Conservation (phyloP, 2,329 filamentous ascomycete genomes). For the Blumeriella jaapii region DNA sequence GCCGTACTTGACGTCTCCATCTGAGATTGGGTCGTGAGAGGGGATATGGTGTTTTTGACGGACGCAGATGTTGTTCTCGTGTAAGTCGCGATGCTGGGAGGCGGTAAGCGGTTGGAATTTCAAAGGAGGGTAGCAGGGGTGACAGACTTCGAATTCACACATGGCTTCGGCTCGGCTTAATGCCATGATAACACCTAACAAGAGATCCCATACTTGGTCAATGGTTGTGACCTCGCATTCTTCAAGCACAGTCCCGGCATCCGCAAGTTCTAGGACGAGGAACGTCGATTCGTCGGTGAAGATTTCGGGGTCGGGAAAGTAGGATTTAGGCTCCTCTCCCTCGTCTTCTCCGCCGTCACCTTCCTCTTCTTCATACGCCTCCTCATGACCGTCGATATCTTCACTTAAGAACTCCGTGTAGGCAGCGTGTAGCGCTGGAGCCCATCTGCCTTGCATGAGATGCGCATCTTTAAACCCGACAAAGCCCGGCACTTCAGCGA, state of each 20-base stretch:
- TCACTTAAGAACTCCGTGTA: constrained; percentile 1
- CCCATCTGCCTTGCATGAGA: constrained; percentile 39
- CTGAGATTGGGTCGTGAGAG: background rate
- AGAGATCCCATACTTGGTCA: constrained; percentile 51
- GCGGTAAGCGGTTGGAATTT: background rate
- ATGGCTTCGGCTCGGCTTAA: constrained; percentile 47
- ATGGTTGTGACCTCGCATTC: constrained; percentile 39
- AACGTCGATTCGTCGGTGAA: constrained; percentile 48
- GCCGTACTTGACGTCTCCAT: constrained; percentile 35
- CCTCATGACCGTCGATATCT: constrained; percentile 24
- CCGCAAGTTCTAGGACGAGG: constrained; percentile 50
- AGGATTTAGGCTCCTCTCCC: constrained; percentile 21
- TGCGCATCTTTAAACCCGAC: constrained; percentile 55
- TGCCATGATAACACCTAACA: constrained; percentile 48
- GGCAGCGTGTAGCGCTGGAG: constrained; percentile 35
- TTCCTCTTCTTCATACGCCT: constrained; percentile 17
- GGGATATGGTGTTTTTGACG: background rate
- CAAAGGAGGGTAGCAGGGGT: background rate
- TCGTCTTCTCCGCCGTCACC: constrained; percentile 21
- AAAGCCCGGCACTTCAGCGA: constrained; percentile 53
- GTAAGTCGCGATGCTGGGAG: constrained; percentile 48
- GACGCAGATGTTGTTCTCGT: constrained; percentile 54
- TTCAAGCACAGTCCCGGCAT: constrained; percentile 49
- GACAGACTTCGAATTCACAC: constrained; percentile 46
- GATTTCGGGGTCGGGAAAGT: constrained; percentile 49